Conservation (phyloP, 2,329 filamentous ascomycete species). For the Exophiala phaeomuriformis region DNA sequence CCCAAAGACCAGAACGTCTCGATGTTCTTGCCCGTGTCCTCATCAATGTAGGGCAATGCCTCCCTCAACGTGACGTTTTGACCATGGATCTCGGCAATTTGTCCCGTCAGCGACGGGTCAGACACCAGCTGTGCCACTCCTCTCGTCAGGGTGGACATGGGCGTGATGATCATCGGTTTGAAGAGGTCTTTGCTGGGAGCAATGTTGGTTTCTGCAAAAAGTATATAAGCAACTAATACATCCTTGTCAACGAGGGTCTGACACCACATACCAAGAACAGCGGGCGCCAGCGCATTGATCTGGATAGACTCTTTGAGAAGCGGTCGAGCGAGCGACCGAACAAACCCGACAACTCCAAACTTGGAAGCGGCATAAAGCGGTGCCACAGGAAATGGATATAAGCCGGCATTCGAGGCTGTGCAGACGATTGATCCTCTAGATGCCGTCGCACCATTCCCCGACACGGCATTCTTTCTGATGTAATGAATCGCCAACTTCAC, state of each 20-base stretch:
- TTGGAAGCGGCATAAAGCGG: constrained; percentile 47
- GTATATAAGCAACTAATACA: background rate
- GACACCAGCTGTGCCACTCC: constrained; percentile 41
- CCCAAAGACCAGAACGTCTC: constrained; percentile 44
- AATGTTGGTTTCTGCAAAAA: constrained; percentile 40
- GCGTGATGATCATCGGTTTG: constrained; percentile 45
- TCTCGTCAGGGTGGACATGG: constrained; percentile 43
- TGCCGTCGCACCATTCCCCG: constrained; percentile 17
- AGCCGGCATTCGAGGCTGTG: constrained; percentile 48
- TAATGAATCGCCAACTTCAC: constrained; percentile 47
- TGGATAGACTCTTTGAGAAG: constrained; percentile 40
- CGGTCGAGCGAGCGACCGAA: constrained; percentile 41
- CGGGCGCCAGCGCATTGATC: constrained; percentile 47
- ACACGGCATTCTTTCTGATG: constrained; percentile 40
- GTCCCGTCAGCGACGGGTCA: constrained; percentile 38
- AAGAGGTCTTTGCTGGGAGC: constrained; percentile 41
- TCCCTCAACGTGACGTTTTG: constrained; percentile 43
- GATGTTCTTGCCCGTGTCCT: constrained; percentile 43
- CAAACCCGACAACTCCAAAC: constrained; percentile 44
- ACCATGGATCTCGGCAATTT: constrained; percentile 48
- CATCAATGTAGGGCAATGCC: constrained; percentile 43
- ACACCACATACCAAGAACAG: constrained; percentile 40
- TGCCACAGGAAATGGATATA: constrained; percentile 47
- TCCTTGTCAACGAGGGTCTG: background rate
- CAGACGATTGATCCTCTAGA: constrained; percentile 45